Percentiles rank a stretch among this genome's conserved stretches.
Conservation (phyloP, 352 stramenopile genomes). For the Phytopythium chamaehyphon region DNA sequence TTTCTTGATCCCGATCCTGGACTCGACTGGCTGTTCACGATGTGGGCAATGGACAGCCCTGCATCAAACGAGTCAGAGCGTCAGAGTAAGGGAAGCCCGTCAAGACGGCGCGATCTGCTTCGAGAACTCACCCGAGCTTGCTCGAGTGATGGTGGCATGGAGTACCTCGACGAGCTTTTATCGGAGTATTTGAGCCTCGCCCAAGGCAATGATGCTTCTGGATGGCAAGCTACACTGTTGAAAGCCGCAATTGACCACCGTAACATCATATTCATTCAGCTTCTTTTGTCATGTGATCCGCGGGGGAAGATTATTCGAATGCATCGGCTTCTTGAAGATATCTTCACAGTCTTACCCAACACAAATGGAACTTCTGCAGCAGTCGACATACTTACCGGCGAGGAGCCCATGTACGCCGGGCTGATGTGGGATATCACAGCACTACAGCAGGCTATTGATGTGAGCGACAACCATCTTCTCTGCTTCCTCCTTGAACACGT, state of each 20-base stretch:
- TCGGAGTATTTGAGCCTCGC: too few relatives aligned
- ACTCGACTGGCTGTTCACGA: too few relatives aligned
- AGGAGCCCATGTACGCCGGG: constrained; percentile 2
- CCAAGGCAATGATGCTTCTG: too few relatives aligned
- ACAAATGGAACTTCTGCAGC: constrained; percentile 1
- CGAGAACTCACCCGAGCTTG: too few relatives aligned
- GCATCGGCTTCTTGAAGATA: constrained; percentile 13
- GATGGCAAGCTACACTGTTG: constrained; percentile 13
- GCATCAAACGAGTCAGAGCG: too few relatives aligned
- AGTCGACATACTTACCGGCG: constrained; percentile 12
- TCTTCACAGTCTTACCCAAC: constrained; percentile 1
- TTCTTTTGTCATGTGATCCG: constrained; percentile 24
- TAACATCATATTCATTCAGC: constrained; percentile 12
- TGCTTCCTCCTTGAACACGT: constrained; percentile 18
- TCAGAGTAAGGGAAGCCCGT: too few relatives aligned
- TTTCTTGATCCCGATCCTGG: too few relatives aligned
- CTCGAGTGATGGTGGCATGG: too few relatives aligned
- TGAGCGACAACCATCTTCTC: constrained; percentile 7
- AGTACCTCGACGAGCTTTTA: too few relatives aligned
- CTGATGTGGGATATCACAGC: constrained; percentile 13
- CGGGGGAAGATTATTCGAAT: constrained; percentile 20
- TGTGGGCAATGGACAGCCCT: too few relatives aligned
- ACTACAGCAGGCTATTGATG: constrained; percentile 9
- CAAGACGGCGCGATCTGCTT: too few relatives aligned
- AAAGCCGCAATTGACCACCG: constrained; percentile 6